A percentile compares a stretch with the other conserved stretches of the same genome.
These are phyloP conservation scores for Volutella citrinella DNA, from an alignment of 2,329 filamentous ascomycete species.

Conservation along the genomic window DNA sequence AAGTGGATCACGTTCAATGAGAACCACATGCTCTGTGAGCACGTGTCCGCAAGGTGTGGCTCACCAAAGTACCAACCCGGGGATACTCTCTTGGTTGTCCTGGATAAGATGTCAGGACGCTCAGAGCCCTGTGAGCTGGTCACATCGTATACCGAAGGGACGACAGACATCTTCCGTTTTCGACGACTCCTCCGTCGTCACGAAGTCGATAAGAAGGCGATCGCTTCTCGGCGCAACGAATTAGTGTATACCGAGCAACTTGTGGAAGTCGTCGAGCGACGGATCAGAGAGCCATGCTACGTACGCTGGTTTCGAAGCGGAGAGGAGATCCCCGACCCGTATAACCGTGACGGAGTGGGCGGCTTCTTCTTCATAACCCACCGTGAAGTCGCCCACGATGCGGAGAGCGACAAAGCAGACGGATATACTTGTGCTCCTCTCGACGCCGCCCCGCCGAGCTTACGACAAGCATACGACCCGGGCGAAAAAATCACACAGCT, in stretches of 20 bases:
- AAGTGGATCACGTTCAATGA: constrained; percentile 59
- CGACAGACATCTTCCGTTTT: constrained; percentile 33
- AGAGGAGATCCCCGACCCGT: constrained; percentile 57
- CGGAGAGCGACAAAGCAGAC: not conserved
- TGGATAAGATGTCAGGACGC: constrained; percentile 24
- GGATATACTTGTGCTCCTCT: constrained; percentile 34
- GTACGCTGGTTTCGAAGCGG: constrained; percentile 51
- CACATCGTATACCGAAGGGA: constrained; percentile 16
- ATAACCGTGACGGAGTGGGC: constrained; percentile 61
- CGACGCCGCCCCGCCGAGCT: constrained; percentile 25
- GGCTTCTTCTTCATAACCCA: constrained; percentile 64
- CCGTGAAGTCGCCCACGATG: constrained; percentile 11
- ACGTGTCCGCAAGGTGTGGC: constrained; percentile 26
- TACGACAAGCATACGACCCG: constrained; percentile 58
- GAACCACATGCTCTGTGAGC: constrained; percentile 52
- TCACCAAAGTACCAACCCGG: constrained; percentile 42
- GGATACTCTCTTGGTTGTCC: constrained; percentile 56
- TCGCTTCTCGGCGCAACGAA: constrained; percentile 48
- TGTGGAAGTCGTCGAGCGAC: constrained; percentile 31
- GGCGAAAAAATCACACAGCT: constrained; percentile 36
- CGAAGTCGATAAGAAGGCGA: constrained; percentile 31
- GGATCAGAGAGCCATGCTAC: constrained; percentile 55
- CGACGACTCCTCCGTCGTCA: constrained; percentile 51
- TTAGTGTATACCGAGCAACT: constrained; percentile 53
- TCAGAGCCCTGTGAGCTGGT: constrained; percentile 64